Evolutionary conservation across 257 asterid species (phyloP), one percentile per base, ranked within the genome.

Genomic region (Schizonepeta tenuifolia): DNA sequence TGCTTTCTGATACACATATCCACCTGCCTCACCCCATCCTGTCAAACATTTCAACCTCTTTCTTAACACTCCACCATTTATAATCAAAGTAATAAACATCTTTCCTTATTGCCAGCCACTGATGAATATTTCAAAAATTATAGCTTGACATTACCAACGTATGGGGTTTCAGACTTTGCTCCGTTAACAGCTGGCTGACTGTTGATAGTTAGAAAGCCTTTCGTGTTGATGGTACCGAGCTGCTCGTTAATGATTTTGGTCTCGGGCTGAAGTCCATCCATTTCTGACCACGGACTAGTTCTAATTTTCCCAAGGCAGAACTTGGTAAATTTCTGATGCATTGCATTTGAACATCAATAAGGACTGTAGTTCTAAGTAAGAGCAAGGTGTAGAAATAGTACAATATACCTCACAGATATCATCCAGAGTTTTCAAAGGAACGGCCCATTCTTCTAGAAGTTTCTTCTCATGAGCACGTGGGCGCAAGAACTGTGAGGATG

Each of bases 11-110:
- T 93, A 93, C 68, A 93, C 89, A 75, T 86, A 93, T 59, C 98
- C 98, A 56, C 96, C 96, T 43, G 97, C 85, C 11, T 88, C 92
- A 47, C 98, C 98, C 98, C 97, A 93, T 69, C 98, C 98, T 92
- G 89, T 51, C 22, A 51, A 51, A 51, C 22, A 49, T 43, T 13
- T 2, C 22, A 4, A 49, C 9, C 22, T n/a, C 4, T 49, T 49
- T 49, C 55, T 49, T 49, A 49, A 49, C n/a, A n/a, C 8, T 46
- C n/a, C 5, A 14, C n/a, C 6, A 46, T 46, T 10, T 14, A 14
- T 14, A 46, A 8, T 2, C 2, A 7, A 4, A 13, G 5, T 36
- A 12, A 18, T 18, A 20, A 17, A 53, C 58, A 53, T 20, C 15
- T 53, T 53, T 20, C 31, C 31, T 6, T 20, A 20, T 20, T 20